Evolutionary conservation across 2,329 filamentous ascomycete species (phyloP), one percentile per base, ranked within the genome.

Genomic region (Penicillium italicum): DNA sequence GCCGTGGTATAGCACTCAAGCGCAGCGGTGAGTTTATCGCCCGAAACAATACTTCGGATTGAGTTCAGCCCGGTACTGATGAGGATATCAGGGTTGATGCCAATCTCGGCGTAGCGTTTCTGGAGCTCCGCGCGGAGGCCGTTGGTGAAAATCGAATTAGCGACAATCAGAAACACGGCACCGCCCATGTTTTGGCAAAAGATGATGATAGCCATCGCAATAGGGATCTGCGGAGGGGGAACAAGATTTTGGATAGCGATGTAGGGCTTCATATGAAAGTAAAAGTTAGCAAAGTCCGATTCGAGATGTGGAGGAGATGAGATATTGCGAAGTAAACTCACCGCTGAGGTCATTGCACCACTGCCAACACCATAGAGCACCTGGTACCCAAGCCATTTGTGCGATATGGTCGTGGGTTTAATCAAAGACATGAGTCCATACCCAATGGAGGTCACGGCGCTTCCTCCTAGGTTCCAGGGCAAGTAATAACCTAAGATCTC

Each of bases 341-440:
- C 46, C 18, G 31, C 47, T 2, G 24, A 69, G 55, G 18, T 51
- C 58, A 24, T 41, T 5, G 57, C 31, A 12, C 69, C 71, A 22
- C 59, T 36, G 20, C 65, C 69, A 20, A 64, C 24, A 14, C 69
- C 71, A 31, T 50, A 44, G 3, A 72, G 40, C 16, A 72, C 59
- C 46, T 74, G 71, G 49, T 68, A 74, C 3, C 65, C 67, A 38
- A 74, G 64, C 66, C 69, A 72, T 47, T 62, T 58, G 3, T 38
- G 59, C n/a, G 47, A 26, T 4, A 33, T 14, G 1, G 62, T 61
- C 30, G 54, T 24, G 7, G 55, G 50, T 9, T 56, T 47, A 3
- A 68, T 49, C 4, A 50, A 47, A 26, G 58, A 64, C 16, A 66
- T 60, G 12, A 69, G 58, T 0, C 64, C 65, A 26, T 40, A 47